These are phyloP conservation scores for Magnusiomyces magnusii DNA, from an alignment of 1,139 yeast species.

Conservation along the genomic window DNA sequence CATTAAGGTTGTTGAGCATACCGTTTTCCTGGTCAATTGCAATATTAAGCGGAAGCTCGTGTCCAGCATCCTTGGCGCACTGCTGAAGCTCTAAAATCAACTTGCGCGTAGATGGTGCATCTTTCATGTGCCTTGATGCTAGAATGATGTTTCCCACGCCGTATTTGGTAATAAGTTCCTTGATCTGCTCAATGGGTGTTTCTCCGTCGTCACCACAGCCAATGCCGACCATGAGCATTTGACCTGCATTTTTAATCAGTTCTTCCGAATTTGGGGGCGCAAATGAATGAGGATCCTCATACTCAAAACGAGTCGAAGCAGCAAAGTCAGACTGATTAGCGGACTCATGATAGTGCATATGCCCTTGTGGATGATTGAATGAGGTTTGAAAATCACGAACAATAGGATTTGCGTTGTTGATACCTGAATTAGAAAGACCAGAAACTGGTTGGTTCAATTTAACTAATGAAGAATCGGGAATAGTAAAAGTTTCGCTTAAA, in stretches of 20 bases:
- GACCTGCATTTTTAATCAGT: conserved; percentile 38
- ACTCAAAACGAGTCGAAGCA: background rate
- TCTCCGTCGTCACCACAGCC: conserved; percentile 52
- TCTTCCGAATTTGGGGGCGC: conserved; percentile 16
- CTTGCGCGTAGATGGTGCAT: conserved; percentile 45
- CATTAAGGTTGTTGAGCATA: conserved; percentile 49
- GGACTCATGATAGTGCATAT: background rate
- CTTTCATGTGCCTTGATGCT: conserved; percentile 45
- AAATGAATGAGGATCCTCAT: conserved; percentile 6
- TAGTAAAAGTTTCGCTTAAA: background rate
- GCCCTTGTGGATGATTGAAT: background rate
- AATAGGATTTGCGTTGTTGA: background rate
- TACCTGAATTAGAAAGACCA: background rate
- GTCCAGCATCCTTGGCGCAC: conserved; percentile 48
- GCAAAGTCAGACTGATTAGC: background rate
- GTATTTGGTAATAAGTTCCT: conserved; percentile 47
- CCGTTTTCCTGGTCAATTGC: conserved; percentile 44
- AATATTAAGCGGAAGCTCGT: conserved; percentile 44
- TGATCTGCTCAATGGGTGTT: conserved; percentile 29
- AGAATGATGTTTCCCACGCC: conserved; percentile 53
- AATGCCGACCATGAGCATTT: conserved; percentile 57
- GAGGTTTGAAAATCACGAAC: background rate
- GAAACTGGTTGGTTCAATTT: background rate
- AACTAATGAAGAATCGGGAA: background rate
- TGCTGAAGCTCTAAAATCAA: conserved; percentile 49